Conservation (phyloP, 2,329 filamentous ascomycete species). For the Teratosphaeria epicoccoides region DNA sequence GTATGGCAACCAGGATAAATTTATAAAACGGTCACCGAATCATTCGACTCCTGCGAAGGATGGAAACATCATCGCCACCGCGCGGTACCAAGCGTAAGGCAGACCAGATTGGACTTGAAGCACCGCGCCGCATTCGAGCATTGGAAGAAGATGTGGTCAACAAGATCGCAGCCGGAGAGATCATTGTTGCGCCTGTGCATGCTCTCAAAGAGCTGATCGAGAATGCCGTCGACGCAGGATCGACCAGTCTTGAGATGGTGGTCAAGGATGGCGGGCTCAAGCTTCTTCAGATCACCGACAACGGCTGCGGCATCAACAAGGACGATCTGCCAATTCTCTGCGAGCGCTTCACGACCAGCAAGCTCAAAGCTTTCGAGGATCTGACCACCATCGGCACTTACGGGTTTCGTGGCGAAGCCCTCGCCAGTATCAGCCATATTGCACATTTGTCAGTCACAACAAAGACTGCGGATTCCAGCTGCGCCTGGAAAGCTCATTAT, state of each 20-base stretch:
- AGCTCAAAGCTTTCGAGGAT: conserved; percentile 88
- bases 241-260: conserved; percentile 78
- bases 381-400: conserved; percentile 84
- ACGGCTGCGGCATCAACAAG: conserved; percentile 89
- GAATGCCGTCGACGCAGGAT: conserved; percentile 94
- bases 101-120: conserved; percentile 20
- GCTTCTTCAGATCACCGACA: conserved; percentile 91
- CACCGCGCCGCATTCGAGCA: conserved; percentile 51
- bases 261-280: conserved; percentile 95
- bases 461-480: conserved; percentile 74
- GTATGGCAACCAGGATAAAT: background rate
- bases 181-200: conserved; percentile 93
- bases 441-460: conserved; percentile 93
- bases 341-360: conserved; percentile 93
- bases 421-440: conserved; percentile 97
- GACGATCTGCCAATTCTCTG: conserved; percentile 87
- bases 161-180: conserved; percentile 96
- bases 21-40: background rate
- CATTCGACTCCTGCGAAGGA: background rate
- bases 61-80: conserved; percentile 12
- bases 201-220: conserved; percentile 94
- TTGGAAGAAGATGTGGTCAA: conserved; percentile 90
- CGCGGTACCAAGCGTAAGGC: conserved; percentile 27
- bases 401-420: conserved; percentile 91
- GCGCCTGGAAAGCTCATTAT: conserved; percentile 86